Base-by-base conservation (phyloP, 805 yeast genomes). In the Pichia paraexigua region DNA sequence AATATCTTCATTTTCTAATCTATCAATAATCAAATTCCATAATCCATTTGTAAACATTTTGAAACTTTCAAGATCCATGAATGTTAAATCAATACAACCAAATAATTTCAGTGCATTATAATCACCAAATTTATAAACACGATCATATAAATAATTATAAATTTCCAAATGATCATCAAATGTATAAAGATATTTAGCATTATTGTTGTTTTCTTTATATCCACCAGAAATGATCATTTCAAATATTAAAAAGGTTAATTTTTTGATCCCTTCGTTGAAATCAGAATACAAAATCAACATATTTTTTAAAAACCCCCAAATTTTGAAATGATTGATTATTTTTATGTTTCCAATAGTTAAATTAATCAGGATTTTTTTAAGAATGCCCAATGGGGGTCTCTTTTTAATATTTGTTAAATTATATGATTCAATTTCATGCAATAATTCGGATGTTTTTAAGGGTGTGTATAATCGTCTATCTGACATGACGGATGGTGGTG, bases 261-360 rank as follows among this genome's bases (percentile, higher is more conserved):
- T 77, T 61, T 87, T 80, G 49, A 84, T 72, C 57, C 87, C 95
- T 30, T 81, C 53, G 66, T 88, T 95, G 1, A 43, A 35, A 3
- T 49, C 46, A 58, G 65, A 28, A 51, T 59, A 65, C 45, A 72
- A 71, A 60, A 85, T 70, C n/a, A 35, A 10, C 39, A 83, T 67
- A 37, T 65, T 62, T 8, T 79, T 53, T 8, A 88, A 76, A 48
- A 87, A 95, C 1, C 83, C 82, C 60, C 83, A 78, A 50, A 92
- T 63, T 20, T 69, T 64, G 12, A 80, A 30, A 46, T 41, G 21
- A 20, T 25, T 21, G 11, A 41, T 73, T 79, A 90, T 79, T 62
- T 92, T 97, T 51, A 76, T 76, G 64, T 87, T 88, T 47, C 90
- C 89, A 67, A 89, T 74, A 7, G 95, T 84, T 66, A 89, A 76